Evolutionary conservation across 257 asterid genomes (phyloP), one percentile per base, ranked within the genome.

Genomic region (Plantago elongata): DNA sequence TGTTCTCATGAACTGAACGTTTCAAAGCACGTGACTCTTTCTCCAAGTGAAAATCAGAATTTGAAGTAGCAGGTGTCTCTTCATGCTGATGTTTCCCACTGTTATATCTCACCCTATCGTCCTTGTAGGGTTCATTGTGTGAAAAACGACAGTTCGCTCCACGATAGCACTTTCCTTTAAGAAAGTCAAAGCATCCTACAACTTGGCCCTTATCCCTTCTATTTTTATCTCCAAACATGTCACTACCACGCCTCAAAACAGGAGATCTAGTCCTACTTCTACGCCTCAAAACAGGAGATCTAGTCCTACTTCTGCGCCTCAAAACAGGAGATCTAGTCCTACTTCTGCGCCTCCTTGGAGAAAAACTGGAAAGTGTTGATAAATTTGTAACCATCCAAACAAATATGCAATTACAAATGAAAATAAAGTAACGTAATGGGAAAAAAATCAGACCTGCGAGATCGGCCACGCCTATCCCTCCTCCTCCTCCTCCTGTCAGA

Each of bases 191-290:
- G 85, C 99, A 92, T 44, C 70, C 79, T 37, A 77, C 68, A 71
- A 52, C 67, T 17, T 69, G 83, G 57, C 64, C 71, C 72, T 79
- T 86, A 55, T 78, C 90, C 63, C 82, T 59, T 78, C 76, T 82
- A 71, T 48, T 60, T 68, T 73, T 80, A 71, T 83, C 86, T 49
- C 78, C 77, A 46, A 67, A 66, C 47, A 64, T 34, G 40, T 43
- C 76, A 68, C 52, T 66, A 54, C 77, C 81, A 51, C 74, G 84
- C 79, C 86, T 67, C 43, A 47, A 27, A 63, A 74, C 68, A 59
- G 96, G 96, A 3, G 98, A 77, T 68, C 79, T 75, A 67, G 88
- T 85, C 84, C 94, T 75, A 73, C 90, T 84, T 78, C 88, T 69
- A 16, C 75, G 85, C 70, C 84, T 78, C 72, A 34, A 34, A 34